These are phyloP conservation scores for Trametes versicolor DNA, from an alignment of 1,284 basidiomycete genomes.

Conservation along the genomic window DNA sequence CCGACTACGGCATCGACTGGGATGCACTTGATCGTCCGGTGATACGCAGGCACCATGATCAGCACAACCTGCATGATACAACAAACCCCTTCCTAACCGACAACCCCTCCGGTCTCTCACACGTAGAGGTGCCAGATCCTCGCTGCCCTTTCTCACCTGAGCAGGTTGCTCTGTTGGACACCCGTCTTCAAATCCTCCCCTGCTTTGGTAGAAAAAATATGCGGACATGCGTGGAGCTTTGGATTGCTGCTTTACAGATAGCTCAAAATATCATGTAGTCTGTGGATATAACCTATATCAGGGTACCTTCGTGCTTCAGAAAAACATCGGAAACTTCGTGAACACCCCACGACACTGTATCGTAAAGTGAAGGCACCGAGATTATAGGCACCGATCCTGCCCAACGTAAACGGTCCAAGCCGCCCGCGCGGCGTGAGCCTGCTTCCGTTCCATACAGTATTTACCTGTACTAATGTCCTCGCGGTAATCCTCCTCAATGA, in stretches of 20 bases:
- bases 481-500: too few relatives aligned
- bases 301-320: too few relatives aligned
- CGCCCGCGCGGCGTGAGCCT: too few relatives aligned
- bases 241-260: background rate
- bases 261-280: background rate
- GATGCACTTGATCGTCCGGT: background rate
- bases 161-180: background rate
- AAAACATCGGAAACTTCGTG: too few relatives aligned
- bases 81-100: background rate
- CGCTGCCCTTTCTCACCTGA: background rate
- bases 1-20: constrained; percentile 1
- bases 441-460: too few relatives aligned
- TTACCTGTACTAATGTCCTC: too few relatives aligned
- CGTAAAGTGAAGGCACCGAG: too few relatives aligned
- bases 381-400: too few relatives aligned
- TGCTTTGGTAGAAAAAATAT: background rate
- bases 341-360: too few relatives aligned
- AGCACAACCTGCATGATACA: background rate
- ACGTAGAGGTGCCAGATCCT: constrained; percentile 1
- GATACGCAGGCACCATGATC: background rate
- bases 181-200: background rate
- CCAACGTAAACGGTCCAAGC: too few relatives aligned
- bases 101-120: background rate
- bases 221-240: background rate
- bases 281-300: background rate